phyloP scores from a whole-genome alignment of 345 rosid species.

The Turritis glabra region DNA sequence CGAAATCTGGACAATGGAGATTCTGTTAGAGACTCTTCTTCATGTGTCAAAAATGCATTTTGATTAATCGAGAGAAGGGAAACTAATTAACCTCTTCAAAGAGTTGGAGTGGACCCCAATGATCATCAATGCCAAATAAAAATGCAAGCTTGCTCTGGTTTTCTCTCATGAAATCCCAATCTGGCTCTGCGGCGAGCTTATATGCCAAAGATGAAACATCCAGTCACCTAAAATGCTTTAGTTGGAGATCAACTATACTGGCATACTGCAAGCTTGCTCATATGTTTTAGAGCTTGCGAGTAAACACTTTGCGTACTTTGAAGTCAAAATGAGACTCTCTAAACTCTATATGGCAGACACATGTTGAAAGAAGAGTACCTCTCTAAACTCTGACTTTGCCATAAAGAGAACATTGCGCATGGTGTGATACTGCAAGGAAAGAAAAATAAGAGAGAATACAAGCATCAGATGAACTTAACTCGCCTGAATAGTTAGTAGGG shows the following conservation, averaged over 20 bases:
- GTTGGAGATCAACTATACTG: conserved; percentile 1
- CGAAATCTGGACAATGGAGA: conserved; percentile 50
- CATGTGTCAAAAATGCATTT: background rate
- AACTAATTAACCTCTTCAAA: conserved; percentile 60
- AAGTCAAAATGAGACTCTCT: background rate
- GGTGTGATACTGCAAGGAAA: conserved; percentile 65
- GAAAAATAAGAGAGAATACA: background rate
- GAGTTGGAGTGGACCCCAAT: conserved; percentile 83
- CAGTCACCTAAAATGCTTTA: background rate
- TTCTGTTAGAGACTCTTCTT: conserved; percentile 4
- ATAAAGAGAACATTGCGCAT: conserved; percentile 69
- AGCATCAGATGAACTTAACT: background rate
- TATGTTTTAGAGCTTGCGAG: background rate
- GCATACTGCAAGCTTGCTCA: too few species aligned
- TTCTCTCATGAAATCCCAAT: conserved; percentile 73
- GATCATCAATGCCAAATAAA: conserved; percentile 76
- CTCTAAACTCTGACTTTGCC: conserved; percentile 72
- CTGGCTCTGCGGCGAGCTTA: conserved; percentile 71
- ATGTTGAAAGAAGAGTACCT: conserved; percentile 46
- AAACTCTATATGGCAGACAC: background rate
- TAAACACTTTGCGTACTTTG: background rate
- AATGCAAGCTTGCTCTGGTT: conserved; percentile 58
- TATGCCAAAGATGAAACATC: conserved; percentile 27
- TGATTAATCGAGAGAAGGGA: background rate
- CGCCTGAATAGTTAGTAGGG: background rate